Percentiles rank a stretch among this genome's conserved stretches.
phyloP scores from a whole-genome alignment of 495 filamentous ascomycete genomes.

The Daldinia caldariorum region DNA sequence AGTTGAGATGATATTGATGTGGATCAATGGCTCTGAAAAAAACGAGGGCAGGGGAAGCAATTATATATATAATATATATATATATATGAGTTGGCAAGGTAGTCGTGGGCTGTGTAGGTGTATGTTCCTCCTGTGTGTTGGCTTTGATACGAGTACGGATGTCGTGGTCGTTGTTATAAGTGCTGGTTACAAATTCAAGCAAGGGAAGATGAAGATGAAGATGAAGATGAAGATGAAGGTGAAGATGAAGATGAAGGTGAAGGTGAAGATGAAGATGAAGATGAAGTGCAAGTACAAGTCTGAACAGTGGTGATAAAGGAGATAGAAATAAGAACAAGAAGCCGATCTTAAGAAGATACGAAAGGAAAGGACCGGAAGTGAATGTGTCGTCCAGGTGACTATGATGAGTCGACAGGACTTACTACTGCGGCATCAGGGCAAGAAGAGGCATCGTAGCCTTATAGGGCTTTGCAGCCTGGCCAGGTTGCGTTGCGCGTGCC shows the following conservation, averaged over 20 bases:
- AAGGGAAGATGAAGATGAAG: constrained; percentile 30
- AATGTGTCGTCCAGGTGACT: constrained; percentile 47
- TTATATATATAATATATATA: constrained; percentile 37
- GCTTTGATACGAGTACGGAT: constrained; percentile 23
- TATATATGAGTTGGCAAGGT: constrained; percentile 23
- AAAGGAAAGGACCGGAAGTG: constrained; percentile 47
- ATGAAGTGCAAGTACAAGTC: constrained; percentile 10
- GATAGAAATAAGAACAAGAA: constrained; percentile 44
- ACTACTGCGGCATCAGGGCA: constrained; percentile 38
- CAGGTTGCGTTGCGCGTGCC: constrained; percentile 35
- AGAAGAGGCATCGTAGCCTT: constrained; percentile 52
- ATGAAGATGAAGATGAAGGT: too few species aligned
- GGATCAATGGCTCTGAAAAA: constrained; percentile 35
- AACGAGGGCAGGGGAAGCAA: constrained; percentile 17
- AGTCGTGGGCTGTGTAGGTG: constrained; percentile 12
- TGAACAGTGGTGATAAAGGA: constrained; percentile 28
- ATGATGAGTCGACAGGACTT: constrained; percentile 49
- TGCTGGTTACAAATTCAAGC: constrained; percentile 27
- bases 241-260: too few species aligned
- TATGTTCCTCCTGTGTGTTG: constrained; percentile 22
- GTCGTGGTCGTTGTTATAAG: constrained; percentile 25
- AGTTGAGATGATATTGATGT: constrained; percentile 16
- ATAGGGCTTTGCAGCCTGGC: constrained; percentile 50
- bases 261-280: constrained; percentile 39
- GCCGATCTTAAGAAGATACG: constrained; percentile 40